phyloP scores from a whole-genome alignment of 805 yeast species.

The Zygosaccharomyces lentus region DNA sequence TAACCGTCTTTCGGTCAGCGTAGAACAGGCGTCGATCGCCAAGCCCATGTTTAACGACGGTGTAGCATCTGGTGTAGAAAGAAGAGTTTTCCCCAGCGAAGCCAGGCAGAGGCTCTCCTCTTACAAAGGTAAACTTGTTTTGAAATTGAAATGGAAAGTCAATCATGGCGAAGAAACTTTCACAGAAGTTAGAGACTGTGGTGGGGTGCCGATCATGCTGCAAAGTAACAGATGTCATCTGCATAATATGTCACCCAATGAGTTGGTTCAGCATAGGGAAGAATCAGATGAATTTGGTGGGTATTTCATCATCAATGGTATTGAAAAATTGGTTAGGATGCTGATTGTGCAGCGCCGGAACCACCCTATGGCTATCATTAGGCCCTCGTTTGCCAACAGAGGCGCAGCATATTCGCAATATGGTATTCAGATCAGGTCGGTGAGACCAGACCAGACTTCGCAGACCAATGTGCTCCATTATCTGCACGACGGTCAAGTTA shows the following conservation, averaged over 20 bases:
- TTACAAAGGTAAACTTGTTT: slow-evolving; percentile 71
- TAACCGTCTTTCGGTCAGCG: slow-evolving; percentile 77
- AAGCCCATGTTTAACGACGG: slow-evolving; percentile 57
- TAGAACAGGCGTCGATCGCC: slow-evolving; percentile 84
- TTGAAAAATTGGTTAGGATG: slow-evolving; percentile 95
- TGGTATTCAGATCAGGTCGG: slow-evolving; percentile 93
- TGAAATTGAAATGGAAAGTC: slow-evolving; percentile 80
- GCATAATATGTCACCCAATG: slow-evolving; percentile 74
- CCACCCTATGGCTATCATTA: slow-evolving; percentile 95
- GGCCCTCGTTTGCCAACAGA: slow-evolving; percentile 92
- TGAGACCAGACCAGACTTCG: slow-evolving; percentile 95
- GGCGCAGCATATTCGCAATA: slow-evolving; percentile 84
- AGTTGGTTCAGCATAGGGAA: slow-evolving; percentile 73
- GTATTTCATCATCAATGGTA: slow-evolving; percentile 92
- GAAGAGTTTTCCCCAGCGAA: slow-evolving; percentile 79
- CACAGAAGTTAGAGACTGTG: slow-evolving; percentile 82
- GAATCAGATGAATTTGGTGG: slow-evolving; percentile 97
- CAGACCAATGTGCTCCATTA: slow-evolving; percentile 97
- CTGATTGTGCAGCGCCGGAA: slow-evolving; percentile 96
- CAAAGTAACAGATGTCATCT: slow-evolving; percentile 88
- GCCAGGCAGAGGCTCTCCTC: slow-evolving; percentile 85
- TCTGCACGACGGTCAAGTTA: slow-evolving; percentile 90
- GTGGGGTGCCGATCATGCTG: slow-evolving; percentile 88
- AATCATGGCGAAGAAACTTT: slow-evolving; percentile 78
- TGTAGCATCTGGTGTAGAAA: slow-evolving; percentile 68